Conservation (phyloP, 306 rosid species). For the Sechiopsis laciniata region DNA sequence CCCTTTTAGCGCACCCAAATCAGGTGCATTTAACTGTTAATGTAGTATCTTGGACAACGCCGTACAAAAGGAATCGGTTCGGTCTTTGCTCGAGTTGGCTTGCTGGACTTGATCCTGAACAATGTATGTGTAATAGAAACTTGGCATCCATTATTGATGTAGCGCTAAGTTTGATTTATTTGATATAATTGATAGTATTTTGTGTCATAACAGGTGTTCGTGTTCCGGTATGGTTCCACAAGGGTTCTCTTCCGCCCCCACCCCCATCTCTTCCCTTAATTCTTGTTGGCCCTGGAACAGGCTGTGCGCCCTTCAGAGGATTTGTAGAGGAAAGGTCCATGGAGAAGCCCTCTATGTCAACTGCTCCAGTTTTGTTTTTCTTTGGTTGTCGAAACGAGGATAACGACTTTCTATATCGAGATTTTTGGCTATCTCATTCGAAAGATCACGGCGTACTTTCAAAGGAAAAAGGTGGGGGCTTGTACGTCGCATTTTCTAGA, state of each 20-base stretch:
- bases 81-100: conserved; percentile 93
- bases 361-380: conserved; percentile 73
- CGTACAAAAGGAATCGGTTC: conserved; percentile 60
- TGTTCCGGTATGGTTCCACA: conserved; percentile 70
- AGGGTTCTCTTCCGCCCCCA: conserved; percentile 77
- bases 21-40: conserved; percentile 83
- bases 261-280: conserved; percentile 70
- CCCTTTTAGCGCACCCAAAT: conserved; percentile 55
- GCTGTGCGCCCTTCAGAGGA: conserved; percentile 88
- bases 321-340: conserved; percentile 77
- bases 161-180: not conserved
- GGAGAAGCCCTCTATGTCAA: conserved; percentile 39
- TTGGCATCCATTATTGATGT: not conserved
- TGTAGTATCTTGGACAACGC: conserved; percentile 73
- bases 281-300: conserved; percentile 91
- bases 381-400: conserved; percentile 76
- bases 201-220: conserved; percentile 37
- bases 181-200: conserved; percentile 9
- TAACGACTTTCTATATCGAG: conserved; percentile 63
- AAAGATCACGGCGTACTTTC: conserved; percentile 60
- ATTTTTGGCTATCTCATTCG: conserved; percentile 66
- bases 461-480: conserved; percentile 73
- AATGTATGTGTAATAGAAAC: conserved; percentile 35
- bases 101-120: conserved; percentile 54
- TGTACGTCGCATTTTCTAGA: conserved; percentile 79